A percentile compares a stretch with the other conserved stretches of the same genome.
Conservation (phyloP, 371 early-diverging fungal species). For the Mucor velutinosus region DNA sequence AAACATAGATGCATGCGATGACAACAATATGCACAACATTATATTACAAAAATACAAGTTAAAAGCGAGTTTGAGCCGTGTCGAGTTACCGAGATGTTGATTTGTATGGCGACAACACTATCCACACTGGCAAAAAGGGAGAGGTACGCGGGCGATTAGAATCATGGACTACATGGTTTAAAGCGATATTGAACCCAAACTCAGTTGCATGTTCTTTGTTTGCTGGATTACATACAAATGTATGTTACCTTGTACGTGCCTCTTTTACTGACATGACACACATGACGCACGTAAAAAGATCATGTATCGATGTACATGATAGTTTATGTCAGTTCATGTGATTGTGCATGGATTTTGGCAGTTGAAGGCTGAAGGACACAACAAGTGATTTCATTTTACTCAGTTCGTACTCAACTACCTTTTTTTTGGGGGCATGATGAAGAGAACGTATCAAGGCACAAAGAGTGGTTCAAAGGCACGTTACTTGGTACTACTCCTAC, state of each 20-base stretch:
- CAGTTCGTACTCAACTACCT: not conserved
- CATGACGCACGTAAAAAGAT: not conserved
- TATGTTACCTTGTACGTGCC: no score
- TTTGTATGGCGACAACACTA: not conserved
- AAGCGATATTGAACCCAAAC: not conserved
- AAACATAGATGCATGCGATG: not conserved
- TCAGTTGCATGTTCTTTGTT: not conserved
- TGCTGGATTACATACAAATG: no score
- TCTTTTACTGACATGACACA: not conserved
- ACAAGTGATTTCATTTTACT: not conserved
- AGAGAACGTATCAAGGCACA: not conserved
- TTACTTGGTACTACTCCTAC: no score
- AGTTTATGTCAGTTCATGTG: not conserved
- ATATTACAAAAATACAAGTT: not conserved
- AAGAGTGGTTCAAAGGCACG: not conserved
- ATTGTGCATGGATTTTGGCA: not conserved
- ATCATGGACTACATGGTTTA: not conserved
- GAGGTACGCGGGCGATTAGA: not conserved
- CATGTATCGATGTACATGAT: not conserved
- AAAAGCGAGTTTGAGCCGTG: not conserved
- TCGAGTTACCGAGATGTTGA: not conserved
- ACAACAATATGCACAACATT: not conserved
- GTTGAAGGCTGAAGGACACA: not conserved
- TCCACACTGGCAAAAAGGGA: not conserved
- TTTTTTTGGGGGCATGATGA: not conserved